Base-by-base conservation (phyloP, 1,284 basidiomycete genomes). In the Golubevia pallescens region DNA sequence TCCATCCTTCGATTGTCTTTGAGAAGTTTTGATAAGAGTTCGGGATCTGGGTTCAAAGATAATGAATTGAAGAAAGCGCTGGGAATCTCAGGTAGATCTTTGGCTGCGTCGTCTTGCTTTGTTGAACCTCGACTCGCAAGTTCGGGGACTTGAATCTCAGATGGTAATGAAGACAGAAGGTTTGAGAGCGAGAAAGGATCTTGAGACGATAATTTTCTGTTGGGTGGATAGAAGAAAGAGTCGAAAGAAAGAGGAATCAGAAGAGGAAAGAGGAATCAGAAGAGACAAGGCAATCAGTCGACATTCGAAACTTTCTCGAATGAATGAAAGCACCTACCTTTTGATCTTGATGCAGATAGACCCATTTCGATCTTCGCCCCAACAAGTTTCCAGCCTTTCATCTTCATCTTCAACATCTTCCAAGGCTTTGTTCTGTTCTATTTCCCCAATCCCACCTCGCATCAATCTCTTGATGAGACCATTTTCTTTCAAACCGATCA, bases 11-110 rank as follows among this genome's bases (percentile, higher is more conserved):
- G 54, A 1, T 71, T 63, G 0, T 54, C 42, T 48, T 75, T 68
- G 10, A 81, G 57, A n/a, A 76, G 51, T 1, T 28, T 63, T 1
- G 60, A 66, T 10, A 81, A n/a, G 19, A 74, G 55, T 32, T 62
- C 24, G 1, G 79, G 77, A 58, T 74, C 69, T 3, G 76, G 67
- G 8, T 71, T 61, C 3, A 77, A 62, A 4, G 63, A 67, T 1
- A 79, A 56, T 56, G 71, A 70, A 53, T 58, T 61, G 0, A 74
- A 60, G 13, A 81, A 70, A 24, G 65, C 62, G 16, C 63, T 60
- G 1, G 72, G 69, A 20, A 74, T 62, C 42, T 69, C 62, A 52
- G 20, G 54, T 10, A 23, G 38, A 3, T 38, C 42, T 13, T 48
- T 20, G 21, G 20, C 20, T 14, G 38, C 20, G 10, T 51, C 28